Evolutionary conservation across 2,329 filamentous ascomycete species (phyloP).

Genomic region (Mycocentrospora acerina): DNA sequence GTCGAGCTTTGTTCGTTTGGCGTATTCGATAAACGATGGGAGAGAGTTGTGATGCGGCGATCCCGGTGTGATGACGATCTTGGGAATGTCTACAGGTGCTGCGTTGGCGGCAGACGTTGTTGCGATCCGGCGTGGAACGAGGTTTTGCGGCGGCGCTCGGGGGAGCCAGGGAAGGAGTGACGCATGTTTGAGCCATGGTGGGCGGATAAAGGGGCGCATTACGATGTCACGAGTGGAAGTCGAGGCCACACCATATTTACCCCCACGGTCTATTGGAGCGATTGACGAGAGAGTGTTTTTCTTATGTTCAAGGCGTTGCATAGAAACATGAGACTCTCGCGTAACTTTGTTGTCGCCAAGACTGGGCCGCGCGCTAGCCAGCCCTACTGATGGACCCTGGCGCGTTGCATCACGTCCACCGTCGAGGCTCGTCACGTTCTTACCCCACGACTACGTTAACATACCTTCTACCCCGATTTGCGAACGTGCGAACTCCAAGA

Average conservation of each 20-base stretch:
- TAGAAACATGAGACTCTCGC: conserved; percentile 11
- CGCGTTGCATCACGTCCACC: conserved; percentile 1
- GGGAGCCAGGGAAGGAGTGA: conserved; percentile 24
- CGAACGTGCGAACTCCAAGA: too few species aligned
- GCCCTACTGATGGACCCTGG: conserved; percentile 12
- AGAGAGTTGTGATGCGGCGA: conserved; percentile 62
- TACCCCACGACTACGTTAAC: too few species aligned
- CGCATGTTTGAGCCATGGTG: conserved; percentile 21
- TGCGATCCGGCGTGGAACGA: conserved; percentile 29
- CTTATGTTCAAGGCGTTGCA: too few species aligned
- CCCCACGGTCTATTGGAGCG: conserved; percentile 4
- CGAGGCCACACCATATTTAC: conserved; percentile 26
- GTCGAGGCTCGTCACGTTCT: background rate
- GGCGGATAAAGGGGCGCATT: conserved; percentile 31
- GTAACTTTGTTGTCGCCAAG: conserved; percentile 22
- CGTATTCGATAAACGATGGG: conserved; percentile 65
- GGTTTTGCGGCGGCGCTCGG: conserved; percentile 20
- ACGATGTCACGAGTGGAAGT: conserved; percentile 8
- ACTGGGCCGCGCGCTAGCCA: conserved; percentile 20
- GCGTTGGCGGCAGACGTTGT: conserved; percentile 25
- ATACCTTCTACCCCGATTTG: too few species aligned
- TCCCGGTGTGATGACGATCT: conserved; percentile 29
- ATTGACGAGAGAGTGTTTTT: conserved; percentile 1
- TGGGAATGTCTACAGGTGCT: conserved; percentile 30
- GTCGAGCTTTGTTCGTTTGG: conserved; percentile 58